These are phyloP conservation scores for Magnusiomyces fungicola DNA, from an alignment of 1,139 yeast species.

Conservation along the genomic window DNA sequence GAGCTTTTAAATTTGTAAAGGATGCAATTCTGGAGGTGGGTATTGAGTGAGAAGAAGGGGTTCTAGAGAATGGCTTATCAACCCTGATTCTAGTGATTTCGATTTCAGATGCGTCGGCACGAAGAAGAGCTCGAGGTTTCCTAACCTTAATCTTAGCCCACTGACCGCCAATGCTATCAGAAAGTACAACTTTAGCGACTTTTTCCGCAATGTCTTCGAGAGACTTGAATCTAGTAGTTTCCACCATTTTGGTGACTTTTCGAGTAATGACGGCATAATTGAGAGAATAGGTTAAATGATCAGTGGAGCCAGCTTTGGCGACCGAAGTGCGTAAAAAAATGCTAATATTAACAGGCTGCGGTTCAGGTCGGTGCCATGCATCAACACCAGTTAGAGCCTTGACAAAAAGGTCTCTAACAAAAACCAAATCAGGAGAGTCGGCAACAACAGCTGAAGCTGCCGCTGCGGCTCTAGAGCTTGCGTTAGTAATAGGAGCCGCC, in stretches of 20 bases:
- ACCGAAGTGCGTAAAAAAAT: constrained; percentile 62
- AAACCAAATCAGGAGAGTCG: constrained; percentile 42
- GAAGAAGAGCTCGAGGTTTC: constrained; percentile 48
- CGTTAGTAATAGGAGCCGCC: too few relatives aligned
- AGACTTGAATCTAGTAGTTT: constrained; percentile 41
- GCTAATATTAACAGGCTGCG: constrained; percentile 61
- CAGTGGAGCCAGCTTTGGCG: constrained; percentile 60
- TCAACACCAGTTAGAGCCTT: constrained; percentile 67
- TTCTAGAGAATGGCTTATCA: constrained; percentile 6
- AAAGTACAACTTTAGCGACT: constrained; percentile 44
- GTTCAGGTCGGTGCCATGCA: constrained; percentile 64
- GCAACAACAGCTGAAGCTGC: constrained; percentile 1
- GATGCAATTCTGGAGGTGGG: background rate
- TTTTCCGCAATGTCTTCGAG: constrained; percentile 53
- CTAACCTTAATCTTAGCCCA: constrained; percentile 41
- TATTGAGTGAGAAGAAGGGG: background rate
- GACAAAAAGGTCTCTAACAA: constrained; percentile 50
- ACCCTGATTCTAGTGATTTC: constrained; percentile 32
- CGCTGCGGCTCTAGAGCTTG: background rate
- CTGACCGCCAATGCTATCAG: constrained; percentile 46
- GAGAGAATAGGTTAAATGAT: constrained; percentile 71
- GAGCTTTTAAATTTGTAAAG: too few relatives aligned
- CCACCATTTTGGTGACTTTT: constrained; percentile 48
- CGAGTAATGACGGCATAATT: constrained; percentile 82
- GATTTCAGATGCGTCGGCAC: constrained; percentile 47